Conservation (phyloP, 768 basidiomycete species). For the Suillus subalutaceus region DNA sequence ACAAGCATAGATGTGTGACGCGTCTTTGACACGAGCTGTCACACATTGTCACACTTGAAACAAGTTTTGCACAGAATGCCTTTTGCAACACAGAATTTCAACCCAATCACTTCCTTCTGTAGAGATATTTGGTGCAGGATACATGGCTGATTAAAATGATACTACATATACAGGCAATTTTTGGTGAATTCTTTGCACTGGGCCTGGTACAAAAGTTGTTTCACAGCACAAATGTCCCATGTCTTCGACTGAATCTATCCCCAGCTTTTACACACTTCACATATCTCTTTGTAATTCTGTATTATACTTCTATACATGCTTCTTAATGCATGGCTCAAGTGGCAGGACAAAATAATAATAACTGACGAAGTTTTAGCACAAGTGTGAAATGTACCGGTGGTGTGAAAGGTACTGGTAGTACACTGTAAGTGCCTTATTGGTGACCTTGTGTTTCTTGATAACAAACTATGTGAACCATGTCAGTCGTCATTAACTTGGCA, state of each 20-base stretch:
- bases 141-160: not conserved
- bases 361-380: not conserved
- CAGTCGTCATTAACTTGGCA: no score
- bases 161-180: not conserved
- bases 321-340: not conserved
- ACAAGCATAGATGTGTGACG: no score
- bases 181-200: not conserved
- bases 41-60: not conserved
- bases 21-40: not conserved
- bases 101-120: not conserved
- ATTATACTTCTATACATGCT: not conserved
- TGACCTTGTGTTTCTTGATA: no score
- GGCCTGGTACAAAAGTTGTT: not conserved
- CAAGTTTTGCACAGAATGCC: not conserved
- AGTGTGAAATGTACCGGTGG: not conserved
- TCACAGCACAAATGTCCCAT: not conserved
- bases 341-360: not conserved
- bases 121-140: not conserved
- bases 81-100: no score
- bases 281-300: not conserved
- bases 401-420: not conserved
- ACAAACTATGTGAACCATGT: no score
- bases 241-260: not conserved
- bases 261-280: not conserved
- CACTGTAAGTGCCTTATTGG: no score